Evolutionary conservation across 2,329 filamentous ascomycete species (phyloP).

Genomic region (Aspergillus persii): DNA sequence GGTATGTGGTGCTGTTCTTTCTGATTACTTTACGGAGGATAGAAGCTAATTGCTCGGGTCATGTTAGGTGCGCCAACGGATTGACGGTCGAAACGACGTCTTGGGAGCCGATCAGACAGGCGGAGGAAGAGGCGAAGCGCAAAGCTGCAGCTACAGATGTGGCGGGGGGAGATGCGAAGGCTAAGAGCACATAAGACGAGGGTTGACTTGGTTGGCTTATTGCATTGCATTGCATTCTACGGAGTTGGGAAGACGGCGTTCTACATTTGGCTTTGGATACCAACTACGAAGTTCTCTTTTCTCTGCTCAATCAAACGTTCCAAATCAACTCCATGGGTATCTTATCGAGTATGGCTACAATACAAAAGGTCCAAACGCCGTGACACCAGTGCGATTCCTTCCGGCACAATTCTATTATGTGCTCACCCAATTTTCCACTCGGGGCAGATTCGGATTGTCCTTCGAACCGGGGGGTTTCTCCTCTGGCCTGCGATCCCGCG

Average conservation of each 20-base stretch:
- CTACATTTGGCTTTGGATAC: constrained; percentile 8
- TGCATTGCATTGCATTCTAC: constrained; percentile 8
- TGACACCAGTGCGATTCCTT: constrained; percentile 13
- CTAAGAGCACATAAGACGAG: constrained; percentile 7
- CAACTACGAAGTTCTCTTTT: background rate
- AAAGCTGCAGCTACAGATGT: constrained; percentile 14
- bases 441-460: constrained; percentile 20
- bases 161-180: constrained; percentile 20
- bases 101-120: constrained; percentile 49
- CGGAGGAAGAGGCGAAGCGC: constrained; percentile 35
- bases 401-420: constrained; percentile 14
- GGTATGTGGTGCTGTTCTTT: constrained; percentile 41
- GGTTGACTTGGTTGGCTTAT: background rate
- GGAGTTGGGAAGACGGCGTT: constrained; percentile 14
- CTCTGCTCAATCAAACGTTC: constrained; percentile 9
- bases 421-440: constrained; percentile 24
- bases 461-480: constrained; percentile 30
- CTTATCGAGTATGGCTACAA: constrained; percentile 27
- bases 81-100: constrained; percentile 62
- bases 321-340: constrained; percentile 32
- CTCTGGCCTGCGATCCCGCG: constrained; percentile 33
- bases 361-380: constrained; percentile 18
- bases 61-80: constrained; percentile 48
- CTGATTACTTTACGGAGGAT: background rate
- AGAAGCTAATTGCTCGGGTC: constrained; percentile 9